Evolutionary conservation across 208 protist genomes (phyloP).

Genomic region (Strigomonas culicis): DNA sequence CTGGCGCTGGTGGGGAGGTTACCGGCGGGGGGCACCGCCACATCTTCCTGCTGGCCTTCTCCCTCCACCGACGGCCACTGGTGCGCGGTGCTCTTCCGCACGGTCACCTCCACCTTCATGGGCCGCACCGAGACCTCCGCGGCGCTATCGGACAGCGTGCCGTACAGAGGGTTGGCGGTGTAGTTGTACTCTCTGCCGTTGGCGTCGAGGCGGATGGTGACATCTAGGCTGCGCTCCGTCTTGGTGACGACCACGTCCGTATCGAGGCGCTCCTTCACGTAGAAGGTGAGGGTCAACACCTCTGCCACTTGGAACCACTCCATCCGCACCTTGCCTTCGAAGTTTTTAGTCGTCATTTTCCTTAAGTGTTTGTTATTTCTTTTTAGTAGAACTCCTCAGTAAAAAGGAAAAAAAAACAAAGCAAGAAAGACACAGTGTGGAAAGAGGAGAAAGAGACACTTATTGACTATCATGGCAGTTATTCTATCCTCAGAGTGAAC

Average conservation of each 20-base stretch:
- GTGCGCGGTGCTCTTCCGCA: constrained; percentile 48
- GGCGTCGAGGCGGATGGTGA: constrained; percentile 59
- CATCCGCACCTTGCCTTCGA: constrained; percentile 52
- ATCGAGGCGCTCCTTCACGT: constrained; percentile 65
- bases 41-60: constrained; percentile 3
- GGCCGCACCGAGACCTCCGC: constrained; percentile 43
- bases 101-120: constrained; percentile 85
- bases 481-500: not conserved
- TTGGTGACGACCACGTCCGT: constrained; percentile 52
- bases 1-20: constrained; percentile 23
- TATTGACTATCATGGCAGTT: not conserved
- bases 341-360: constrained; percentile 42
- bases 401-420: constrained; percentile 18
- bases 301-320: constrained; percentile 90
- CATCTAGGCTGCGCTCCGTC: constrained; percentile 29
- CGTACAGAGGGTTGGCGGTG: constrained; percentile 63
- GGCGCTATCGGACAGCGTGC: constrained; percentile 22
- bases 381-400: not conserved
- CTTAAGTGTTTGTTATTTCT: not conserved
- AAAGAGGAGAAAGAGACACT: constrained; percentile 18
- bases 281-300: constrained; percentile 76
- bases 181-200: constrained; percentile 68
- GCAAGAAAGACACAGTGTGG: constrained; percentile 9
- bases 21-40: not conserved
- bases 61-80: constrained; percentile 79